A percentile compares a stretch with the other conserved stretches of the same genome.
phyloP scores from a whole-genome alignment of 169 alveolate species.

The Amoebophrya sp. region DNA sequence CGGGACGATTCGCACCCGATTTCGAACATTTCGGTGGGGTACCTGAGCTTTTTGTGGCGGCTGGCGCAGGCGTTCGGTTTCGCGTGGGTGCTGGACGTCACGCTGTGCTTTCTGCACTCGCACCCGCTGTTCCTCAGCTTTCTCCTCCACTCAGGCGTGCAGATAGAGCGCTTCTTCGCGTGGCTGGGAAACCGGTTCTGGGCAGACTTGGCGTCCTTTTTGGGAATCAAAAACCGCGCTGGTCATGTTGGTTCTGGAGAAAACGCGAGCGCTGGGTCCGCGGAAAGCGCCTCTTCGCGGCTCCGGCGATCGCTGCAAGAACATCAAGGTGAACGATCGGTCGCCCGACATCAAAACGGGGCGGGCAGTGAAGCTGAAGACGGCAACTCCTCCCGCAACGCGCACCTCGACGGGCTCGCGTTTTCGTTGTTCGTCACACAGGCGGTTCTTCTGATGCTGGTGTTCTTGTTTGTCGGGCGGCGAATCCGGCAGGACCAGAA shows the following conservation, averaged over 20 bases:
- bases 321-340: not conserved
- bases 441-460: no score
- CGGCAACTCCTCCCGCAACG: not conserved
- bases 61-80: not conserved
- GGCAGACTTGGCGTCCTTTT: not conserved
- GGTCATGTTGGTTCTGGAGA: no score
- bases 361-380: not conserved
- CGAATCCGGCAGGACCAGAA: no score
- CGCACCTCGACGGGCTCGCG: no score
- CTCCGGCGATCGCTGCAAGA: not conserved
- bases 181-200: no score
- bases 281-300: no score
- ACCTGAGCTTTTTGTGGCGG: not conserved
- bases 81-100: not conserved
- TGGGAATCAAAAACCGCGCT: not conserved
- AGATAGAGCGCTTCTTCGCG: no score
- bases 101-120: not conserved
- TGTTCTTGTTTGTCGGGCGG: no score
- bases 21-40: not conserved
- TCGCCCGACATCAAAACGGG: not conserved
- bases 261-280: no score
- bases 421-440: no score
- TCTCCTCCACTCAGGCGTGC: no score
- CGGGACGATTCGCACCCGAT: not conserved
- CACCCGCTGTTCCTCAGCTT: no score